Evolutionary conservation across 768 basidiomycete genomes (phyloP), one percentile per base, ranked within the genome.

Genomic region (Podaxis sp.): DNA sequence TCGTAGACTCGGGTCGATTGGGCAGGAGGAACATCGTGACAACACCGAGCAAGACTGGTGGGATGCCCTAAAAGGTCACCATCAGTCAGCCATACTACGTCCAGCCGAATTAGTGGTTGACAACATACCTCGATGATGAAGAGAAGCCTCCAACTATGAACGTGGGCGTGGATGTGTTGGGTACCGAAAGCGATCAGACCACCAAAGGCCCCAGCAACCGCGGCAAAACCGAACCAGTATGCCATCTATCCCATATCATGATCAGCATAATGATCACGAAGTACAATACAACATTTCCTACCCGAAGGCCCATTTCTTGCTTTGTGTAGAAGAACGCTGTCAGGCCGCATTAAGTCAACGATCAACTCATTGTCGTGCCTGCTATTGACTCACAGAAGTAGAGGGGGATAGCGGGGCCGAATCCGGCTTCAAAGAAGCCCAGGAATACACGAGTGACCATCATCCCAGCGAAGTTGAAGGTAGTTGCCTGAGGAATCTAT

Each of bases 181-280:
- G 93, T 78, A 1, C 90, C 92, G 65, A 89, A 93, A 2, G 92
- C 91, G 46, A 94, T 84, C 51, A 93, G 75, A n/a, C 92, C 92
- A 13, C 91, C 90, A 64, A 93, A 93, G 4, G 92, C 92, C 24
- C 92, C 92, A 3, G 92, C 89, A 3, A 92, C 84, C 2, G 92
- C 90, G 4, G 92, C 90, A 69, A 92, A 93, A 8, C 88, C 89
- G 64, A 92, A 93, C 88, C 90, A 92, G 68, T 90, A 85, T 1
- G 89, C 90, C 82, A 89, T 82, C 76, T 82, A 59, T 19, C 54
- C 42, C n/a, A 54, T 40, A 26, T 38, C 13, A 24, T 30, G 28
- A 42, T 30, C 33, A 52, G 54, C 9, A 42, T 57, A 44, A 56
- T n/a, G 44, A 5, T 1, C 54, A n/a, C 7, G 46, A 1, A 52